Base-by-base conservation (phyloP, 768 basidiomycete species). In the Ephemerocybe angulata region DNA sequence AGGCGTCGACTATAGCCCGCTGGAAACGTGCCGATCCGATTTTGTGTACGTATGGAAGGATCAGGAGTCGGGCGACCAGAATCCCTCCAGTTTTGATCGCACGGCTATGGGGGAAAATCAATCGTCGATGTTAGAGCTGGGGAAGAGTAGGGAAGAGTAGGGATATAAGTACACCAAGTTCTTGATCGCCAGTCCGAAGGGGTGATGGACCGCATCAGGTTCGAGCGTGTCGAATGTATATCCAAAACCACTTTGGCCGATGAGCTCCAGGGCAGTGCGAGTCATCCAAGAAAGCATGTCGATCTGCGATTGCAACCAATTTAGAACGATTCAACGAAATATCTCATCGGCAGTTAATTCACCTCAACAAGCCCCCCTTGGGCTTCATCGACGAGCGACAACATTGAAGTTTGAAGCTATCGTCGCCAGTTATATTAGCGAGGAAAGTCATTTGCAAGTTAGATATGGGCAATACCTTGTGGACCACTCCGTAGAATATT, bases 1-100 rank as follows among this genome's bases (percentile, higher is more conserved):
- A 44, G 12, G 59, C 43, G 27, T 72, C 60, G 0, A 75, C 62
- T 1, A 77, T n/a, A 41, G 62, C 65, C 7, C 72, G 64, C 11
- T 72, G 65, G 46, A 78, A 62, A 15, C 55, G 53, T 0, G 67
- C 62, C 4, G 66, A 48, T 1, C 66, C 63, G 35, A 69, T 33
- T 44, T 61, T 65, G 10, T 50, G 54, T 17, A 55, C 41, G 43
- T 52, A 21, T 53, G 48, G 53, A 62, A 31, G 59, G 13, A 41
- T 41, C 15, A 41, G 5, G 15, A 41, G 38, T 7, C 38, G 7
- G 38, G 38, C 38, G 38, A 41, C 15, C 15, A 41, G 5, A 19
- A 41, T 6, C 7, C 7, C 5, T 6, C 5, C 5, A 19, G 15
- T 19, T n/a, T n/a, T n/a, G n/a, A n/a, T 41, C 21, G 38, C 10